These are phyloP conservation scores for Arabidopsis thaliana DNA, from an alignment of 345 rosid species.

Conservation along the genomic window TAIR10.1 NC_003071.7:9457501-9458000, in stretches of 20 bases:
- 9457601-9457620: neutral
- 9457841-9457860: neutral
- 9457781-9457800: neutral
- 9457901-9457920: neutral
- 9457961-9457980: constrained; percentile 17
- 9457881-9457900: neutral
- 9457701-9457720: no score
- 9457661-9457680: no score
- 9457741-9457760: no score
- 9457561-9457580: no score
- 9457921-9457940: neutral
- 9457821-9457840: neutral
- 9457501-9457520: neutral
- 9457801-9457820: no score
- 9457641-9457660: neutral
- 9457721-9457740: no score
- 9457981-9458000: constrained; percentile 1
- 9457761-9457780: no score
- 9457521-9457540: neutral
- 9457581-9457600: neutral
- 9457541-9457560: neutral
- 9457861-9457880: constrained; percentile 10
- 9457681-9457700: no score
- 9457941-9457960: constrained; percentile 10
- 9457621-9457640: neutral